Evolutionary conservation across 2,329 filamentous ascomycete genomes (phyloP).

Genomic region (Basipetospora chlamydospora): DNA sequence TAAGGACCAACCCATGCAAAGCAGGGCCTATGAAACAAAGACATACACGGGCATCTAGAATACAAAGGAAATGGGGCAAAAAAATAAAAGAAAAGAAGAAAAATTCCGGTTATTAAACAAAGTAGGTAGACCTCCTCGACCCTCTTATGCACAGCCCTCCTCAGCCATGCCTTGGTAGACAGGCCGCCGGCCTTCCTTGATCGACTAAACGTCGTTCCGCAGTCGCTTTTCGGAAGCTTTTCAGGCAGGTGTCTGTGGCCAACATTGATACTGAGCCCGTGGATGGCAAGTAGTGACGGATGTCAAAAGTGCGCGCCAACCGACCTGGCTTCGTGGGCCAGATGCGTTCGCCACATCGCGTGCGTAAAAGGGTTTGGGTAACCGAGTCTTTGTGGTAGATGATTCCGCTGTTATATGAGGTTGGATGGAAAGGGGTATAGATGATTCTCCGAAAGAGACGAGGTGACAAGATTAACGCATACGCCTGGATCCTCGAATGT

Average conservation of each 20-base stretch:
- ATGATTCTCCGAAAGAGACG: neutral
- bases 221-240: too few relatives aligned
- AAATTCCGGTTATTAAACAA: conserved; percentile 8
- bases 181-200: too few relatives aligned
- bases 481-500: too few relatives aligned
- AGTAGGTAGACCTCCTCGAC: conserved; percentile 8
- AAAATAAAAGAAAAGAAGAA: conserved; percentile 2
- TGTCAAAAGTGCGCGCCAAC: too few relatives aligned
- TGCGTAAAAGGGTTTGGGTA: conserved; percentile 22
- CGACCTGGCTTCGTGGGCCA: too few relatives aligned
- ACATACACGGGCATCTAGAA: neutral
- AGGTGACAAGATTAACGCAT: too few relatives aligned
- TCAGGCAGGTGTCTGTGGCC: too few relatives aligned
- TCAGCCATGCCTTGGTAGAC: too few relatives aligned
- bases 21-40: neutral
- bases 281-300: too few relatives aligned
- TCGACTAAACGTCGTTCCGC: too few relatives aligned
- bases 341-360: too few relatives aligned
- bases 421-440: neutral
- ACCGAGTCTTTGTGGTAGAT: conserved; percentile 24
- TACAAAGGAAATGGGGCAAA: conserved; percentile 1
- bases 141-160: conserved; percentile 4
- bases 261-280: too few relatives aligned
- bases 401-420: conserved; percentile 12
- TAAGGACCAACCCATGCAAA: neutral